phyloP scores from a whole-genome alignment of 768 basidiomycete genomes.

The Suillus hirtellus region DNA sequence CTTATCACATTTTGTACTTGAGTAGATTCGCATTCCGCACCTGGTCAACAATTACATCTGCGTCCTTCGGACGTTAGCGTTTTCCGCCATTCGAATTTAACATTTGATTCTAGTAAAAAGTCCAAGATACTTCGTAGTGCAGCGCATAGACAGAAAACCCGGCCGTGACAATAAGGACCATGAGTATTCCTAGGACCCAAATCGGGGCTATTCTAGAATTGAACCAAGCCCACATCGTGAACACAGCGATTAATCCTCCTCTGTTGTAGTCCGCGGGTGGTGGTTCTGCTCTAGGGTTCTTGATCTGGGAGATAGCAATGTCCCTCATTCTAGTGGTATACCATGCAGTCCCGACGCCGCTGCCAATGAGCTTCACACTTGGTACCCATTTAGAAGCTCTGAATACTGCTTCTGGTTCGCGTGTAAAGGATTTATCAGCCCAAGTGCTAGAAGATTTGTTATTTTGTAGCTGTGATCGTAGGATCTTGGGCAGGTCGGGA shows the following conservation, averaged over 20 bases:
- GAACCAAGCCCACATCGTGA: constrained; percentile 52
- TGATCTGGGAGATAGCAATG: constrained; percentile 36
- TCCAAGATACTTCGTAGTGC: too few relatives aligned
- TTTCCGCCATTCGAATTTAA: too few relatives aligned
- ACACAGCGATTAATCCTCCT: constrained; percentile 38
- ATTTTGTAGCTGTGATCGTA: constrained; percentile 25
- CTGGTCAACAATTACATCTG: too few relatives aligned
- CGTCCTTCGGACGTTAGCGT: too few relatives aligned
- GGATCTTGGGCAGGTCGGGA: constrained; percentile 56
- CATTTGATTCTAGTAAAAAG: too few relatives aligned
- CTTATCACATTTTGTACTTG: too few relatives aligned
- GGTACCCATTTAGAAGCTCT: constrained; percentile 34
- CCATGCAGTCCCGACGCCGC: constrained; percentile 65
- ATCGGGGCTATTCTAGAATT: constrained; percentile 11
- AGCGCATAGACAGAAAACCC: background rate
- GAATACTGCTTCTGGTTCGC: constrained; percentile 36
- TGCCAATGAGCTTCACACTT: constrained; percentile 63
- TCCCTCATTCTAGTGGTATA: constrained; percentile 59
- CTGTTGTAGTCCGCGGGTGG: constrained; percentile 29
- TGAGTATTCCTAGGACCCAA: background rate
- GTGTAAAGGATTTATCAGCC: constrained; percentile 36
- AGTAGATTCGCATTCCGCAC: too few relatives aligned
- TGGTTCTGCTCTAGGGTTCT: constrained; percentile 1
- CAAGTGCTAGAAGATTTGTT: constrained; percentile 9
- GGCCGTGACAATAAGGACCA: background rate